Evolutionary conservation across 805 yeast species (phyloP).

Genomic region (Pichia pseudocactophila): DNA sequence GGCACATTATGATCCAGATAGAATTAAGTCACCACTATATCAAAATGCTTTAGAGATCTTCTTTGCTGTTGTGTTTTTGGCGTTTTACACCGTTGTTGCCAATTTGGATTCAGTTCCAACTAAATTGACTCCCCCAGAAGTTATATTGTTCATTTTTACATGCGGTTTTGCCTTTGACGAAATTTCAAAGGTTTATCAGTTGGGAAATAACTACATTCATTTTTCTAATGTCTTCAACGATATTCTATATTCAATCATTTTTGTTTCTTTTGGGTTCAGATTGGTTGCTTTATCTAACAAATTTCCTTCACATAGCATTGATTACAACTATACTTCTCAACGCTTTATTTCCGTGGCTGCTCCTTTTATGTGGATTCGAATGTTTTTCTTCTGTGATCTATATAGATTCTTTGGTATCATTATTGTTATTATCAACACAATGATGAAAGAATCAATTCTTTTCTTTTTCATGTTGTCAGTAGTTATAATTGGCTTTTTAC

Average conservation of each 20-base stretch:
- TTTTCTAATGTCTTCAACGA: conserved; percentile 79
- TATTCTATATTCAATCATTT: conserved; percentile 48
- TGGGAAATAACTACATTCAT: conserved; percentile 62
- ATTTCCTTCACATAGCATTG: conserved; percentile 16
- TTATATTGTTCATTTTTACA: conserved; percentile 55
- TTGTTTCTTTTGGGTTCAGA: conserved; percentile 48
- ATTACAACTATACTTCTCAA: conserved; percentile 36
- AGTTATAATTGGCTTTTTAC: conserved; percentile 72
- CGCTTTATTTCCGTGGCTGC: conserved; percentile 71
- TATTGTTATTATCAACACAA: conserved; percentile 74
- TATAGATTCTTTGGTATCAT: conserved; percentile 79
- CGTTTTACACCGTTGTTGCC: conserved; percentile 53
- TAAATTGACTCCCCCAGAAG: conserved; percentile 40
- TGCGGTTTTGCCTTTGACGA: conserved; percentile 63
- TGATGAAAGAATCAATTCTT: conserved; percentile 81
- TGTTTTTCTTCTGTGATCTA: conserved; percentile 69
- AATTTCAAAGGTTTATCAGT: conserved; percentile 58
- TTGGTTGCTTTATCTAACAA: conserved; percentile 31
- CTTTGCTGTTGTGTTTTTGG: conserved; percentile 55
- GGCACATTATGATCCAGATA: conserved; percentile 69
- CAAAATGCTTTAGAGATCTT: conserved; percentile 67
- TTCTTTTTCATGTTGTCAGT: conserved; percentile 68
- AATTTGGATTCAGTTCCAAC: conserved; percentile 41
- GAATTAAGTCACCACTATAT: conserved; percentile 78
- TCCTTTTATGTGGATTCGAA: conserved; percentile 79